Conservation (phyloP, 306 rosid genomes). For the Trifolium fragiferum region DNA sequence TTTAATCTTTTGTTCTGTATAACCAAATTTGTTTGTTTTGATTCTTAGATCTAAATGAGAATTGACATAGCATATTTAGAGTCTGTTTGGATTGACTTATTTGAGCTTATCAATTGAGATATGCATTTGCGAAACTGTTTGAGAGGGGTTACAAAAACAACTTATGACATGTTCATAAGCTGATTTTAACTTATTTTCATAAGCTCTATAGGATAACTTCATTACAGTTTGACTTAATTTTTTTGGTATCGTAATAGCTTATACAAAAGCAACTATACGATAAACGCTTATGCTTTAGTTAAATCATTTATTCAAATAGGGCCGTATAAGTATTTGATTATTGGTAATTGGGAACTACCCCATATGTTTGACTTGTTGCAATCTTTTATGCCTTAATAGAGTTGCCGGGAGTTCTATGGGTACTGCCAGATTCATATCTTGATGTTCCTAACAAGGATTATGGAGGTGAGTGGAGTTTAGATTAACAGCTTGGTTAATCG, state of each 20-base stretch:
- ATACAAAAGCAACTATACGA: neutral
- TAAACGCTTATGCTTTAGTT: neutral
- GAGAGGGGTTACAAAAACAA: neutral
- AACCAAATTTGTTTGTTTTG: neutral
- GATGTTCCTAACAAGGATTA: slow-evolving; percentile 93
- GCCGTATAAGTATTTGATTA: neutral
- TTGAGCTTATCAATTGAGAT: neutral
- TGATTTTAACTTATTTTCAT: neutral
- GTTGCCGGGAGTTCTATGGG: slow-evolving; percentile 87
- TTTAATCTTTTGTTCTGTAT: neutral
- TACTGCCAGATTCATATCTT: slow-evolving; percentile 91
- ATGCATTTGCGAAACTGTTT: neutral
- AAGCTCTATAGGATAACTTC: neutral
- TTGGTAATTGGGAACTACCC: neutral
- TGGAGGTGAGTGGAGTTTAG: slow-evolving; percentile 65
- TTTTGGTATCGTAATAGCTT: neutral
- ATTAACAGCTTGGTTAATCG: slow-evolving; percentile 7
- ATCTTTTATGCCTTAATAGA: slow-evolving; percentile 49
- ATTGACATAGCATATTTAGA: neutral
- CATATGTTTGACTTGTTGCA: slow-evolving; percentile 17
- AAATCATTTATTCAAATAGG: neutral
- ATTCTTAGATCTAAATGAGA: neutral
- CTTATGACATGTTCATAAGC: neutral
- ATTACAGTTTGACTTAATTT: neutral
- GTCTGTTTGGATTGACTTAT: neutral